Percentiles rank a stretch among this genome's conserved stretches.
phyloP scores from a whole-genome alignment of 2,329 filamentous ascomycete species.

The Fusarium paranaense region DNA sequence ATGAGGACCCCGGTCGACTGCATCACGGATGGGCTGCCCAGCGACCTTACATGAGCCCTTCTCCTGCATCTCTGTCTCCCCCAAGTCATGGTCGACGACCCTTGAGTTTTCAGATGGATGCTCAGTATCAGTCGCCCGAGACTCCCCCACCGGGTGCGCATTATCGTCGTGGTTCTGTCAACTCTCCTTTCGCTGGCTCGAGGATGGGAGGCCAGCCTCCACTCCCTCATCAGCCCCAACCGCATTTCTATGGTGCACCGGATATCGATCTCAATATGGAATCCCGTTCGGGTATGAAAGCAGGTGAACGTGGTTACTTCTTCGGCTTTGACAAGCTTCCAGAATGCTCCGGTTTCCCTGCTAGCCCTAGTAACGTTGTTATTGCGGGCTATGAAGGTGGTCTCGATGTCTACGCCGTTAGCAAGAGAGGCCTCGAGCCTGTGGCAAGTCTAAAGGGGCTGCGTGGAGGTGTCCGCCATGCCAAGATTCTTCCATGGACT shows the following conservation, averaged over 20 bases:
- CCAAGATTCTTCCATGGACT: constrained; percentile 83
- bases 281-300: constrained; percentile 65
- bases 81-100: constrained; percentile 56
- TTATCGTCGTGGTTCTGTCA: constrained; percentile 61
- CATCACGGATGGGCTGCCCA: constrained; percentile 61
- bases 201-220: constrained; percentile 68
- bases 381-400: constrained; percentile 85
- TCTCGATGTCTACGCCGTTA: constrained; percentile 79
- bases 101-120: constrained; percentile 67
- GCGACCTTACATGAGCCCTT: constrained; percentile 57
- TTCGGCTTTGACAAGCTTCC: constrained; percentile 84
- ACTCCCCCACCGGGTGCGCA: constrained; percentile 51
- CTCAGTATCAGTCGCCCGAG: constrained; percentile 56
- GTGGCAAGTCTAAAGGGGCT: constrained; percentile 80
- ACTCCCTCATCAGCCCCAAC: constrained; percentile 78
- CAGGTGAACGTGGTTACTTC: constrained; percentile 78
- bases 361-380: constrained; percentile 71
- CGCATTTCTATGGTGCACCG: constrained; percentile 81
- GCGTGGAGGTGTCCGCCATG: constrained; percentile 81
- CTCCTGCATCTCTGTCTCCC: constrained; percentile 57
- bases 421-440: constrained; percentile 77
- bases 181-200: constrained; percentile 61
- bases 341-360: constrained; percentile 50
- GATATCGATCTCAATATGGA: constrained; percentile 79
- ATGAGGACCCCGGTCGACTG: constrained; percentile 59